Percentiles rank a stretch among this genome's conserved stretches.
These are phyloP conservation scores for Lodderomyces oxycetoniae DNA, from an alignment of 1,139 yeast genomes.

Conservation along the genomic window DNA sequence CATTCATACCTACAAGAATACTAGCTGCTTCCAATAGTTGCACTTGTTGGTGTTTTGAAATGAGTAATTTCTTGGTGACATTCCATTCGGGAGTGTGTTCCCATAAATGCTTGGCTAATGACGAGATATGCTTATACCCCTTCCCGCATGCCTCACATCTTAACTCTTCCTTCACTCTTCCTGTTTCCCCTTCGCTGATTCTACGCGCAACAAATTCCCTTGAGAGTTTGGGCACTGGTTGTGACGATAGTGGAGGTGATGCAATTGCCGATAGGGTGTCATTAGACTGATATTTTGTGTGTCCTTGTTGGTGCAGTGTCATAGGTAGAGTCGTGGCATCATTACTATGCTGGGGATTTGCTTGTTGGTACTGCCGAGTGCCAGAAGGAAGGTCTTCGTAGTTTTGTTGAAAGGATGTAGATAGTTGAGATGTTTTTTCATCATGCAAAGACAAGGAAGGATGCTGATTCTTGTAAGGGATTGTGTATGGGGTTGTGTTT, in stretches of 20 bases:
- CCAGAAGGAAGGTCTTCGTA: too few relatives aligned
- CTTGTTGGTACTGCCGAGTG: background rate
- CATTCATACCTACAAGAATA: conserved; percentile 78
- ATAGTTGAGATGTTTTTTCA: too few relatives aligned
- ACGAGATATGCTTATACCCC: conserved; percentile 81
- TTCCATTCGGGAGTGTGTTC: conserved; percentile 90
- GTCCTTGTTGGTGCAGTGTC: background rate
- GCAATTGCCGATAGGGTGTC: conserved; percentile 3
- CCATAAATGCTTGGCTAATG: conserved; percentile 73
- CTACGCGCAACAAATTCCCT: conserved; percentile 77
- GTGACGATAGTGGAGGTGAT: conserved; percentile 9
- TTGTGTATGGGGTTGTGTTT: conserved; percentile 30
- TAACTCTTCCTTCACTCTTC: conserved; percentile 74
- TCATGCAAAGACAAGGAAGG: conserved; percentile 4
- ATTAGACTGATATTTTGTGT: background rate
- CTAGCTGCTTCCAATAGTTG: conserved; percentile 86
- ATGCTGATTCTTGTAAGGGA: conserved; percentile 29
- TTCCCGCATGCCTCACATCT: conserved; percentile 89
- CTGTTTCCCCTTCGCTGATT: conserved; percentile 82
- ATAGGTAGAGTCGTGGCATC: background rate
- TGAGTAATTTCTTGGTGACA: conserved; percentile 70
- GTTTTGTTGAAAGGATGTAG: too few relatives aligned
- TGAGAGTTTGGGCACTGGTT: conserved; percentile 44
- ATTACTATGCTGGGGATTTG: background rate
- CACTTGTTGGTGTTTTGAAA: conserved; percentile 89